A percentile compares a stretch with the other conserved stretches of the same genome.
Evolutionary conservation across 306 rosid genomes (phyloP).

Genomic region (Dicorynia guianensis): DNA sequence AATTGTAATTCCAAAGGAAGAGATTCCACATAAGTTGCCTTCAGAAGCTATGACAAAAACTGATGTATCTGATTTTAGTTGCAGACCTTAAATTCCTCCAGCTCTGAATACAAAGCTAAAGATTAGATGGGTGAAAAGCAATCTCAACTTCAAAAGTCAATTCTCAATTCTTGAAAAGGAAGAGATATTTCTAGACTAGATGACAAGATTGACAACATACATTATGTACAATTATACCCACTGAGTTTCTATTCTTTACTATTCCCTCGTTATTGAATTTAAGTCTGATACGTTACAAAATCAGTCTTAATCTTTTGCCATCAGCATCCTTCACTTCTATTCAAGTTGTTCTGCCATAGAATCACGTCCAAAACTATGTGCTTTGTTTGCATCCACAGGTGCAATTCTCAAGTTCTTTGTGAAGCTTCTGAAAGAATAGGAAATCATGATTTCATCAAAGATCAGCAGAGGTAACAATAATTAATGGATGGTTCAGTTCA

Average conservation of each 20-base stretch:
- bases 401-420: conserved; percentile 77
- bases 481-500: conserved; percentile 9
- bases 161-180: conserved; percentile 31
- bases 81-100: too few species aligned
- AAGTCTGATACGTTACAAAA: conserved; percentile 48
- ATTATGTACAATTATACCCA: conserved; percentile 45
- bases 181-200: conserved; percentile 31
- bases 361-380: conserved; percentile 24
- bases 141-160: conserved; percentile 19
- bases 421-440: conserved; percentile 65
- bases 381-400: conserved; percentile 77
- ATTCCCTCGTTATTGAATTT: conserved; percentile 38
- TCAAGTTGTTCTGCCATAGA: conserved; percentile 21
- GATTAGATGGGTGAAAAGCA: neutral
- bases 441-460: neutral
- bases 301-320: conserved; percentile 39
- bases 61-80: too few species aligned
- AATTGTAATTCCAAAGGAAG: too few species aligned
- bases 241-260: conserved; percentile 33
- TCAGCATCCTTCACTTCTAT: conserved; percentile 33
- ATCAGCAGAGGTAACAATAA: conserved; percentile 1
- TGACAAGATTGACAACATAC: conserved; percentile 40
- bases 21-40: too few species aligned
- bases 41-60: too few species aligned
- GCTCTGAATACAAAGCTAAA: too few species aligned